Base-by-base conservation (phyloP, 1,284 basidiomycete species). In the Cryptococcus sp. region DNA sequence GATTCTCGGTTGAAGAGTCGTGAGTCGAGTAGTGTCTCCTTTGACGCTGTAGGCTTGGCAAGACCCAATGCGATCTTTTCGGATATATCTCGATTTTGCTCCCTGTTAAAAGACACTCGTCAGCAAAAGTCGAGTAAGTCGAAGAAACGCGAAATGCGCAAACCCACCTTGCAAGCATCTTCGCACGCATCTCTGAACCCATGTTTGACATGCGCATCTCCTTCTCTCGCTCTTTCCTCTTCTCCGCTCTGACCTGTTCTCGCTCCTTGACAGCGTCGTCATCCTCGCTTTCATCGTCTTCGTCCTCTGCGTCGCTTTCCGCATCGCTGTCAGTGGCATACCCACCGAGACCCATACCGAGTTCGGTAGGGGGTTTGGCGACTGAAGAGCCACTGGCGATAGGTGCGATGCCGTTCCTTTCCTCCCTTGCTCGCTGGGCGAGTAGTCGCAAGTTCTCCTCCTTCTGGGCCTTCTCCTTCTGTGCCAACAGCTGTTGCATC, bases 151-250 rank as follows among this genome's bases (percentile, higher is more conserved):
- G 23, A 19, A 50, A 19, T 38, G 38, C 49, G 42, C 19, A 15
- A 16, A 76, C 80, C 54, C 63, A 80, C 80, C 89, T 86, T 23
- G 94, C 92, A 56, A 99, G 83, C 84, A 92, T 88, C 81, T 96
- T 96, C 23, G 96, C 93, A 6, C 96, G 86, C 76, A 93, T 90
- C 80, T 99, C 96, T 39, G 88, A 87, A 40, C 96, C 96, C 96
- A 99, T 99, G 74, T 98, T 98, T 79, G 86, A 93, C 93, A 99
- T 96, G 59, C 96, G 85, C 87, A 99, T 87, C 80, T 99, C 95
- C 53, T 95, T 87, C 81, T 99, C 94, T 39, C 94, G 87, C 75
- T 99, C 92, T 58, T 88, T 85, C 70, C 91, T 84, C 82, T 97
- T 93, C 83, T 98, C 93, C 54, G 85, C 82, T 54, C 95, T 86